phyloP scores from a whole-genome alignment of 1,284 basidiomycete species.

The Moniliophthora roreri region DNA sequence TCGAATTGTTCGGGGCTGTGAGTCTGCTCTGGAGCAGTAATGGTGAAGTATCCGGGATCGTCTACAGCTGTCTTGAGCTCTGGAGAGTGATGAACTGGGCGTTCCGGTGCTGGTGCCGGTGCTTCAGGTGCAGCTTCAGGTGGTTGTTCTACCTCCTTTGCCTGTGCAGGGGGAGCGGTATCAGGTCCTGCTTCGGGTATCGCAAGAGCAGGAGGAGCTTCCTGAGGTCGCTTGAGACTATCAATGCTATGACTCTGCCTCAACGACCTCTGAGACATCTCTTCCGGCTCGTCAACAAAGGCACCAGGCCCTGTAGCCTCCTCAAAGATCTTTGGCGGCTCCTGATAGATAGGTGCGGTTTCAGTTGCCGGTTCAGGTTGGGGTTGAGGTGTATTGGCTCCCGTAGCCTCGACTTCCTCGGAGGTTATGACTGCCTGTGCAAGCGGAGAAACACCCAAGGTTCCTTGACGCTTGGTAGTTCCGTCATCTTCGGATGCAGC shows the following conservation, averaged over 20 bases:
- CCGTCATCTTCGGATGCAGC: not conserved
- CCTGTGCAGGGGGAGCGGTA: not conserved
- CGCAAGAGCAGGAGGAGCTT: not conserved
- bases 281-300: not conserved
- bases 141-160: not conserved
- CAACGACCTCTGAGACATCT: not conserved
- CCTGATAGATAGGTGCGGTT: not conserved
- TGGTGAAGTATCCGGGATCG: not conserved
- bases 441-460: not conserved
- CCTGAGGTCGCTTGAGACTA: not conserved
- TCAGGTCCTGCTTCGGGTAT: not conserved
- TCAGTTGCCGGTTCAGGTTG: not conserved
- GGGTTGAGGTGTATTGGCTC: not conserved
- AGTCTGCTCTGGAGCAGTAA: not conserved
- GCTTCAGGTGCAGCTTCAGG: not conserved
- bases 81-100: not conserved
- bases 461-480: not conserved
- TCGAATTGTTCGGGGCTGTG: not conserved
- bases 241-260: not conserved
- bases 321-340: not conserved
- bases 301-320: not conserved
- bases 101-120: not conserved
- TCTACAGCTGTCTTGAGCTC: slow-evolving; percentile 1
- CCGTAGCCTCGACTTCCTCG: not conserved
- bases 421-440: slow-evolving; percentile 1